Conservation (phyloP, 2,329 filamentous ascomycete species). For the Diaporthe sp. region DNA sequence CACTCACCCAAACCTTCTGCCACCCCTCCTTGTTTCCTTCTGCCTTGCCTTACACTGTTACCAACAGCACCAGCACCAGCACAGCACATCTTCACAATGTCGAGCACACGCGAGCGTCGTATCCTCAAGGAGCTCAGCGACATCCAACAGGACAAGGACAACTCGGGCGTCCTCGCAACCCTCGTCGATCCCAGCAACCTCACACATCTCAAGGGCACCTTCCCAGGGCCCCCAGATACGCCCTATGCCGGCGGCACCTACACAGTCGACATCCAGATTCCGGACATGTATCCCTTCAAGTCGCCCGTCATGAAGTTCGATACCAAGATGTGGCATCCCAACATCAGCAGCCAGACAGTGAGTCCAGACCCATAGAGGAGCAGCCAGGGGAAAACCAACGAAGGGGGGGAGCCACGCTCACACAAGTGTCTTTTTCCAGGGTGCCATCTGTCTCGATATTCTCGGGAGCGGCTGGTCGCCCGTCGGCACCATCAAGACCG, state of each 20-base stretch:
- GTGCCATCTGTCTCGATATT: slow-evolving; percentile 96
- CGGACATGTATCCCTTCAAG: slow-evolving; percentile 91
- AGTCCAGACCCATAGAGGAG: slow-evolving; percentile 49
- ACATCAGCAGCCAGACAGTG: slow-evolving; percentile 94
- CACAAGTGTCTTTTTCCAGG: slow-evolving; percentile 63
- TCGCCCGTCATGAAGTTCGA: slow-evolving; percentile 92
- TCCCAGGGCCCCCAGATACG: slow-evolving; percentile 90
- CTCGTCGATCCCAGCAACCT: slow-evolving; percentile 77
- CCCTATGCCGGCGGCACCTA: slow-evolving; percentile 92
- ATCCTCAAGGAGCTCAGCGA: slow-evolving; percentile 84
- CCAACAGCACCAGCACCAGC: slow-evolving; percentile 34
- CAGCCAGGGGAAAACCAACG: background rate
- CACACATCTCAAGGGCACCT: slow-evolving; percentile 85
- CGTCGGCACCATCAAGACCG: slow-evolving; percentile 95
- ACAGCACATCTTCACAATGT: slow-evolving; percentile 51
- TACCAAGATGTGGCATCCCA: slow-evolving; percentile 97
- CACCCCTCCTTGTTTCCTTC: background rate
- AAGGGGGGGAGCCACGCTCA: background rate
- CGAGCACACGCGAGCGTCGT: slow-evolving; percentile 68
- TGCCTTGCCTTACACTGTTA: background rate
- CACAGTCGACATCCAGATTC: slow-evolving; percentile 87
- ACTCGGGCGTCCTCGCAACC: slow-evolving; percentile 81
- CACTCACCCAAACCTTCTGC: background rate
- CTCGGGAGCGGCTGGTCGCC: slow-evolving; percentile 93
- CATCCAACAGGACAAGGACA: slow-evolving; percentile 77